Conservation (phyloP, 179 eudicot genomes). For the Pouteria campechiana region DNA sequence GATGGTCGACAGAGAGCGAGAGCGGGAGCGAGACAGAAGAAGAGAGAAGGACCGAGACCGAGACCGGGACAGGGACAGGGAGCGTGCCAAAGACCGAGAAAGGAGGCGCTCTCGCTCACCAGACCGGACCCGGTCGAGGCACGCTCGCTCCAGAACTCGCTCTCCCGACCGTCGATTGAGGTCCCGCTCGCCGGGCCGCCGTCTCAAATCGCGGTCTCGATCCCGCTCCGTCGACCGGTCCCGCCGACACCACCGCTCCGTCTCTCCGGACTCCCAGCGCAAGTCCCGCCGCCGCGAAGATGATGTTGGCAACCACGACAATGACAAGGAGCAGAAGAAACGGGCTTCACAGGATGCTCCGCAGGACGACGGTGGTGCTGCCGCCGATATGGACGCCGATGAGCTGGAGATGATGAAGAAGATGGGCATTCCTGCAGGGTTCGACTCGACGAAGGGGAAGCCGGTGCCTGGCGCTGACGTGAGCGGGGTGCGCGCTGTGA, state of each 20-base stretch:
- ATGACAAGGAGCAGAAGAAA: slow-evolving; percentile 23
- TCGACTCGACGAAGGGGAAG: slow-evolving; percentile 71
- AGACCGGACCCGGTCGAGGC: slow-evolving; percentile 40
- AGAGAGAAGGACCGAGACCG: slow-evolving; percentile 24
- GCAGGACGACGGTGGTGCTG: slow-evolving; percentile 5
- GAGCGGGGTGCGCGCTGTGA: slow-evolving; percentile 56
- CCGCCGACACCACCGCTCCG: slow-evolving; percentile 23
- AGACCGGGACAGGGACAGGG: slow-evolving; percentile 16
- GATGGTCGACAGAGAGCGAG: slow-evolving; percentile 31
- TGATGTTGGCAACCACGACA: too few species aligned
- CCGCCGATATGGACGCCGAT: slow-evolving; percentile 22
- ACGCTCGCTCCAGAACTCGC: slow-evolving; percentile 32
- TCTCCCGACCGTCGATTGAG: slow-evolving; percentile 33
- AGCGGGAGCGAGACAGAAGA: slow-evolving; percentile 11
- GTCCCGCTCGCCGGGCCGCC: slow-evolving; percentile 16
- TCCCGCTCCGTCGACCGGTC: slow-evolving; percentile 31
- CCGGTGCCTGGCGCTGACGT: slow-evolving; percentile 62
- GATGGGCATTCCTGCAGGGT: slow-evolving; percentile 67
- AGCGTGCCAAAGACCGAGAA: slow-evolving; percentile 17
- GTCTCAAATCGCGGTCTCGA: slow-evolving; percentile 23
- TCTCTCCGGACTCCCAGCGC: slow-evolving; percentile 29
- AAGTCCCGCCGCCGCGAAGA: slow-evolving; percentile 30
- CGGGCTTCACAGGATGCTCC: slow-evolving; percentile 1
- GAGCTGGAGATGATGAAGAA: slow-evolving; percentile 78
- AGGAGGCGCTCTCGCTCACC: slow-evolving; percentile 32